Evolutionary conservation across 768 basidiomycete species (phyloP).

Genomic region (Panaeolus cyanescens): DNA sequence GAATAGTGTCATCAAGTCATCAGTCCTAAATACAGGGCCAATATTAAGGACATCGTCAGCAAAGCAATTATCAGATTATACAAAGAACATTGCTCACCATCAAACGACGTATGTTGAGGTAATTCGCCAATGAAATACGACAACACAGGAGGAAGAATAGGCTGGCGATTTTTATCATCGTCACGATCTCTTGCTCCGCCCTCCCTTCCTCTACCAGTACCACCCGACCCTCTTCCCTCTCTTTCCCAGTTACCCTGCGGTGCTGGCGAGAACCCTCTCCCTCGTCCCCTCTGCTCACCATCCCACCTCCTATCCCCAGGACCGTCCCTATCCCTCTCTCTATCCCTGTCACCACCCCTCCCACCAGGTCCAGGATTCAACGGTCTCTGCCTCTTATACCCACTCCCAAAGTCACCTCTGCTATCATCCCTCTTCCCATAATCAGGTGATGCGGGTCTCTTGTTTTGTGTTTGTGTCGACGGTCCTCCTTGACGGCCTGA

Average conservation of each 20-base stretch:
- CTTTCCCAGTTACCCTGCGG: constrained; percentile 47
- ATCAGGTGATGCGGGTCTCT: constrained; percentile 41
- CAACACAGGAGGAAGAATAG: constrained; percentile 56
- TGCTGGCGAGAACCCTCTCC: constrained; percentile 46
- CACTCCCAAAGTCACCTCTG: constrained; percentile 29
- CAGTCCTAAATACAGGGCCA: constrained; percentile 91
- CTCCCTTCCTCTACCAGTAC: constrained; percentile 16
- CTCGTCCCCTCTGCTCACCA: constrained; percentile 36
- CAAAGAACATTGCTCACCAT: constrained; percentile 59
- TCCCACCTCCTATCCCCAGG: constrained; percentile 35
- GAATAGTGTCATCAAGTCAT: constrained; percentile 87
- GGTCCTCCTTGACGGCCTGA: not conserved
- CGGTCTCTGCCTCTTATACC: constrained; percentile 36
- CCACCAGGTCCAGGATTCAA: constrained; percentile 21
- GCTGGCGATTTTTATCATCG: constrained; percentile 42
- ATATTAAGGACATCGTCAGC: constrained; percentile 8
- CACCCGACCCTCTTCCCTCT: constrained; percentile 29
- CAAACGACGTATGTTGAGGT: constrained; percentile 73
- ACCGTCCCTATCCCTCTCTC: constrained; percentile 26
- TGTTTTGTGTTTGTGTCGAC: constrained; percentile 15
- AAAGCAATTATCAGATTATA: not conserved
- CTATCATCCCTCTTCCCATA: constrained; percentile 31
- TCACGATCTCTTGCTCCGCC: constrained; percentile 30
- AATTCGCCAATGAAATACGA: constrained; percentile 86
- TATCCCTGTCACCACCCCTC: constrained; percentile 28